Evolutionary conservation across 306 rosid genomes (phyloP), one percentile per base, ranked within the genome.

Genomic region (Vigna nakashimae): DNA sequence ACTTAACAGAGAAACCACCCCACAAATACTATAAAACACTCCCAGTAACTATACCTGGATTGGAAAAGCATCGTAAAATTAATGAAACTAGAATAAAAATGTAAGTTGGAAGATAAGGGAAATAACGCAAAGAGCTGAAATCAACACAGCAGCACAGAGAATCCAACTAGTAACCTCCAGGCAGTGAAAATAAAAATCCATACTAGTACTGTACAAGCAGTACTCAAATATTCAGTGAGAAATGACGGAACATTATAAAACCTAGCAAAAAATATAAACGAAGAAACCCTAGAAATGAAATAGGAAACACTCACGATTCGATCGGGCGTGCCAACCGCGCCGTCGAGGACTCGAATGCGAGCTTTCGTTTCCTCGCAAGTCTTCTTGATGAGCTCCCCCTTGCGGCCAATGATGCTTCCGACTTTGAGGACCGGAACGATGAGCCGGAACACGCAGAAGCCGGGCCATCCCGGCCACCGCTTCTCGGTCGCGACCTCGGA

Each of bases 401-500:
- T 96, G 7, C 99, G 94, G 0, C 98, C 99, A 30, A 96, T 96
- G 38, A 96, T 96, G 90, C 92, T 84, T 15, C 99, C 99, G 0
- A 96, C 99, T 75, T 96, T 96, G 18, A 84, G 76, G 4, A 96
- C 97, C 46, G 97, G 99, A 57, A 91, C 98, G 64, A 96, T 86
- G 4, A 93, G 79, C 56, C 99, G 88, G 82, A 91, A 96, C 24
- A 93, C 98, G 80, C 92, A 93, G 82, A 91, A 83, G 4, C 99
- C 99, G 0, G 97, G 98, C 98, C 99, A 96, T 1, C 99, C 99
- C 0, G 98, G 98, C 99, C 99, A 93, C 58, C 82, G 82, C 34
- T 87, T 91, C 51, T 91, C 22, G 82, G 82, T 24, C 81, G 82
- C 10, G 17, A 84, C 75, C 2, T 84, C 84, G 9, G 62, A 50